Conservation (phyloP, 169 alveolate species). For the Toxoplasma gondii region DNA sequence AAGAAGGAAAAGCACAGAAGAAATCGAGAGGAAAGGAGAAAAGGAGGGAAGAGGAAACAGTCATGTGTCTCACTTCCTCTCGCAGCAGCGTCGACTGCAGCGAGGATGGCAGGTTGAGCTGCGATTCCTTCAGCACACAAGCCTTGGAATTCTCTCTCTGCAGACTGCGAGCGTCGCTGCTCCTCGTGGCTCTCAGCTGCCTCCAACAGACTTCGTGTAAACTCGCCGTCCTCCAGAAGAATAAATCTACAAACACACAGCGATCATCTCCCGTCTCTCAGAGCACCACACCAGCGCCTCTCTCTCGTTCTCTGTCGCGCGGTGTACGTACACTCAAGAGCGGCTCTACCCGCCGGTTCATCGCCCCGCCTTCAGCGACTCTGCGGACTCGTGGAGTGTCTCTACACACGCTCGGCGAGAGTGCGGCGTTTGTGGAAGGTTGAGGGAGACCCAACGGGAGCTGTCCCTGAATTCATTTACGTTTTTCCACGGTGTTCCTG, state of each 20-base stretch:
- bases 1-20: neutral
- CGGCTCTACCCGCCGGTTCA: too few relatives aligned
- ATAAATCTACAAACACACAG: neutral
- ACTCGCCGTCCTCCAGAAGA: conserved; percentile 33
- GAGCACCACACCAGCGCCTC: neutral
- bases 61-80: neutral
- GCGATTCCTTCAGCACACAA: neutral
- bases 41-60: neutral
- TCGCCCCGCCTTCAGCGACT: too few relatives aligned
- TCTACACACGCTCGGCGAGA: too few relatives aligned
- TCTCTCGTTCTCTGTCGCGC: neutral
- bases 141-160: neutral
- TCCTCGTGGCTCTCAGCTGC: conserved; percentile 34
- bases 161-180: neutral
- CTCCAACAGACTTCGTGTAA: conserved; percentile 15
- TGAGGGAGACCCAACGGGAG: too few relatives aligned
- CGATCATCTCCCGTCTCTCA: neutral
- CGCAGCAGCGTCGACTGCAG: conserved; percentile 34
- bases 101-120: conserved; percentile 17
- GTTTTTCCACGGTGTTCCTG: too few relatives aligned
- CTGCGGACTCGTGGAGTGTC: too few relatives aligned
- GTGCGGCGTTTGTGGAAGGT: too few relatives aligned
- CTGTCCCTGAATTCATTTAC: too few relatives aligned
- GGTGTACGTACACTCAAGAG: neutral
- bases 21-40: neutral